Percentiles rank a stretch among this genome's conserved stretches.
phyloP scores from a whole-genome alignment of 768 basidiomycete genomes.

The Lentinula sp. region DNA sequence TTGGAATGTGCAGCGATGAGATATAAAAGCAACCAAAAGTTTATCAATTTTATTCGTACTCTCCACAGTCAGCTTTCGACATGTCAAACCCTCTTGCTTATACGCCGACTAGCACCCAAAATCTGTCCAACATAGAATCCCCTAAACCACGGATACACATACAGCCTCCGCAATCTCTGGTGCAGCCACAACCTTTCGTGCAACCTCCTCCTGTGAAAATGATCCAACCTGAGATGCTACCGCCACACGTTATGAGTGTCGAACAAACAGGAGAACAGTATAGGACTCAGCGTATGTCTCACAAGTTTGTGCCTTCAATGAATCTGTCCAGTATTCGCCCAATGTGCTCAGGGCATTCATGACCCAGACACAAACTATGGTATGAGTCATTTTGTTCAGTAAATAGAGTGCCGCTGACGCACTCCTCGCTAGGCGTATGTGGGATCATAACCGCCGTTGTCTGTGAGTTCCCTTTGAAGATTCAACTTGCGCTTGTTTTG shows the following conservation, averaged over 20 bases:
- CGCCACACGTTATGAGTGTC: constrained; percentile 4
- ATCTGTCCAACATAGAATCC: background rate
- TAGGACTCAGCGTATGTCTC: constrained; percentile 16
- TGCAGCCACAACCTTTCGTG: background rate
- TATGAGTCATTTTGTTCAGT: background rate
- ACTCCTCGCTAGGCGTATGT: constrained; percentile 2
- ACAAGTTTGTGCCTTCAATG: background rate
- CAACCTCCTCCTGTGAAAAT: background rate
- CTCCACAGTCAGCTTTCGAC: background rate
- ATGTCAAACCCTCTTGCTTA: background rate
- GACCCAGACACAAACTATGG: constrained; percentile 17
- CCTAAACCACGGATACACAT: background rate
- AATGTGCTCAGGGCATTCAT: constrained; percentile 19
- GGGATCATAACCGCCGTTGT: constrained; percentile 17
- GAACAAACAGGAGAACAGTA: constrained; percentile 20
- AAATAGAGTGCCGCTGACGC: background rate
- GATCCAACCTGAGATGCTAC: background rate
- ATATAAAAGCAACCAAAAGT: no score
- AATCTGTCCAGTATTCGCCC: constrained; percentile 16
- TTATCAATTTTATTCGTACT: no score
- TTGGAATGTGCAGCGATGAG: no score
- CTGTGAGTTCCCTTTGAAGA: background rate
- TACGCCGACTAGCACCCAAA: background rate
- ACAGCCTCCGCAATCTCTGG: background rate
- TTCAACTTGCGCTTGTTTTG: background rate